Percentiles rank a stretch among this genome's conserved stretches.
phyloP scores from a whole-genome alignment of 352 stramenopile species.

The Phytophthora capsici region DNA sequence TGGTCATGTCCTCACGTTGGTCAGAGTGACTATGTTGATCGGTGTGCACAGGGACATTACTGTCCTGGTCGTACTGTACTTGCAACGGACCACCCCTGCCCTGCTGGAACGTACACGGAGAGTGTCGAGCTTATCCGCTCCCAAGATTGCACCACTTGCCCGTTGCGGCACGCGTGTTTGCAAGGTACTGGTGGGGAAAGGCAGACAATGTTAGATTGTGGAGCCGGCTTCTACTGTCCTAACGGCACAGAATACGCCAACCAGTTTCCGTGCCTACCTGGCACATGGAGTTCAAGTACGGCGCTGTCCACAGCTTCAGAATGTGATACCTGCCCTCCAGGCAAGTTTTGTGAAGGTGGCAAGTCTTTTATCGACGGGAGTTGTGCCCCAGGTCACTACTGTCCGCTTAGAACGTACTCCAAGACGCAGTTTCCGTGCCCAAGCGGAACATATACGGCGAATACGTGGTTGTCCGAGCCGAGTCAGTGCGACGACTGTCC shows the following conservation, averaged over 20 bases:
- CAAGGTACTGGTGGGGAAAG: conserved; percentile 74
- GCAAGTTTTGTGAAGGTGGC: conserved; percentile 87
- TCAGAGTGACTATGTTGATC: conserved; percentile 66
- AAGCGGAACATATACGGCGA: conserved; percentile 80
- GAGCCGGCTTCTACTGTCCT: conserved; percentile 81
- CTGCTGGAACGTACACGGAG: conserved; percentile 81
- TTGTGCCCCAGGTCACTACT: conserved; percentile 89
- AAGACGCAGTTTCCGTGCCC: conserved; percentile 82
- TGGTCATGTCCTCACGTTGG: conserved; percentile 78
- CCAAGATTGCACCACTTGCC: conserved; percentile 83
- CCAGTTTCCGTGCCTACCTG: conserved; percentile 85
- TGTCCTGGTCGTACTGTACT: conserved; percentile 73
- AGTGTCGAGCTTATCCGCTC: conserved; percentile 62
- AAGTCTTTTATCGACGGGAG: conserved; percentile 77
- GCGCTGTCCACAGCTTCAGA: conserved; percentile 63
- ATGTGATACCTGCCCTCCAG: conserved; percentile 83
- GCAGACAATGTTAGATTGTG: conserved; percentile 76
- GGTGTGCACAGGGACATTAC: conserved; percentile 73
- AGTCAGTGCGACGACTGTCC: conserved; percentile 83
- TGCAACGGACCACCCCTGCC: conserved; percentile 64
- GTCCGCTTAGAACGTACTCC: conserved; percentile 76
- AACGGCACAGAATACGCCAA: conserved; percentile 73
- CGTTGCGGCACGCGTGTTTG: conserved; percentile 71
- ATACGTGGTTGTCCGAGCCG: conserved; percentile 76
- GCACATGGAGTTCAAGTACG: conserved; percentile 86